These are phyloP conservation scores for Lepidium sativum DNA, from an alignment of 345 rosid species.

Conservation along the genomic window DNA sequence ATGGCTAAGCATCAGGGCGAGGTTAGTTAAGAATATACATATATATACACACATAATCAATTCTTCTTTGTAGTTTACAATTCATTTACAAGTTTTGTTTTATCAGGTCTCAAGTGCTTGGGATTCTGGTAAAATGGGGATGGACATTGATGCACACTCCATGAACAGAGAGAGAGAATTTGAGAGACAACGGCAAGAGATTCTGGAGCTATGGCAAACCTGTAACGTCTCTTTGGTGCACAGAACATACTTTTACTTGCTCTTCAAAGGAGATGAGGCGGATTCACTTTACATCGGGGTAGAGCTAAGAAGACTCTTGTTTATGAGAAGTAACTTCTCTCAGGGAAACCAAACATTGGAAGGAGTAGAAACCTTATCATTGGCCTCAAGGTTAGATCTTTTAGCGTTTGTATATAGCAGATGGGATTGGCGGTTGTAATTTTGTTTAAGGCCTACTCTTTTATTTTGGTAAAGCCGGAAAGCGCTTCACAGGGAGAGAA, in stretches of 20 bases:
- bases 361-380: slow-evolving; percentile 46
- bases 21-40: background rate
- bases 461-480: slow-evolving; percentile 40
- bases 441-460: background rate
- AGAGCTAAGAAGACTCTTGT: slow-evolving; percentile 82
- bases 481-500: slow-evolving; percentile 65
- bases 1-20: slow-evolving; percentile 45
- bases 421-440: slow-evolving; percentile 1
- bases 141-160: slow-evolving; percentile 47
- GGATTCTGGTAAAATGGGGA: slow-evolving; percentile 25
- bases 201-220: slow-evolving; percentile 80
- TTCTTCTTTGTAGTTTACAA: background rate
- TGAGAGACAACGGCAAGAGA: slow-evolving; percentile 53
- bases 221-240: slow-evolving; percentile 81
- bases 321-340: slow-evolving; percentile 70
- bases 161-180: slow-evolving; percentile 52
- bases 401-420: background rate
- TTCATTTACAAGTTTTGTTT: background rate
- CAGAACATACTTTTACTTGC: slow-evolving; percentile 88
- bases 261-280: slow-evolving; percentile 74
- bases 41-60: background rate
- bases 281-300: slow-evolving; percentile 93
- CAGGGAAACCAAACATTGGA: slow-evolving; percentile 43
- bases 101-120: slow-evolving; percentile 1
- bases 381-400: slow-evolving; percentile 52